Conservation (phyloP, 2,329 filamentous ascomycete species). For the Aspergillus sp. region DNA sequence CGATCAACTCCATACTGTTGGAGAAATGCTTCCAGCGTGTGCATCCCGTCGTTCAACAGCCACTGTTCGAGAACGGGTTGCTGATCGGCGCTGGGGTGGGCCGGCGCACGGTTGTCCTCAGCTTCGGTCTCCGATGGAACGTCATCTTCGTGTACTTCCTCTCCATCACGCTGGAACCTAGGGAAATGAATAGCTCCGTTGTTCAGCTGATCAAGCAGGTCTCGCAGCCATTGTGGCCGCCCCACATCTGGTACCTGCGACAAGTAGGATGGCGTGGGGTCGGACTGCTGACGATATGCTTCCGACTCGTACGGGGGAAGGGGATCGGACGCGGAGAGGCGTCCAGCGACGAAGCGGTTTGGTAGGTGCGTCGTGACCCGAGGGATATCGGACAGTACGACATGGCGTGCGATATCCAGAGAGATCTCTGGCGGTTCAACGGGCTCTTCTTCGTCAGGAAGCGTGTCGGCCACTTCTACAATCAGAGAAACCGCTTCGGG, state of each 20-base stretch:
- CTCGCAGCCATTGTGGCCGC: conserved; percentile 40
- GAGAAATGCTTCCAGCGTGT: conserved; percentile 39
- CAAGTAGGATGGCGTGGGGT: conserved; percentile 37
- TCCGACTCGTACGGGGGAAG: conserved; percentile 66
- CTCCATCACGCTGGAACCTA: conserved; percentile 22
- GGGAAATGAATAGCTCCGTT: conserved; percentile 32
- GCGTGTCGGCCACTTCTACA: conserved; percentile 65
- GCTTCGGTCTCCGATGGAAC: conserved; percentile 12
- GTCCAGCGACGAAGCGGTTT: conserved; percentile 60
- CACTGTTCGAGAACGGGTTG: conserved; percentile 36
- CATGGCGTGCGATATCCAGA: conserved; percentile 68
- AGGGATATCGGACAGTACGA: conserved; percentile 75
- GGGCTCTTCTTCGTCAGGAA: conserved; percentile 47
- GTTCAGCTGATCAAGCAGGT: conserved; percentile 40
- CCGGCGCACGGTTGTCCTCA: conserved; percentile 19
- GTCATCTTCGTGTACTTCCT: conserved; percentile 21
- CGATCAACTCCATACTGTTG: conserved; percentile 44
- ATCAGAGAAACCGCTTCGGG: conserved; percentile 69
- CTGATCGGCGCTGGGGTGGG: conserved; percentile 28
- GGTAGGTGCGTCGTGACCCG: conserved; percentile 71
- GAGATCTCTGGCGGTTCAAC: conserved; percentile 51
- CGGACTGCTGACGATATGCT: conserved; percentile 37
- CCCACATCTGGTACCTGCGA: conserved; percentile 34
- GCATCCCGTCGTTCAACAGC: conserved; percentile 37
- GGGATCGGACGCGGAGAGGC: conserved; percentile 78